Base-by-base conservation (phyloP, 2,329 filamentous ascomycete genomes). In the Pseudogymnoascus sp. region DNA sequence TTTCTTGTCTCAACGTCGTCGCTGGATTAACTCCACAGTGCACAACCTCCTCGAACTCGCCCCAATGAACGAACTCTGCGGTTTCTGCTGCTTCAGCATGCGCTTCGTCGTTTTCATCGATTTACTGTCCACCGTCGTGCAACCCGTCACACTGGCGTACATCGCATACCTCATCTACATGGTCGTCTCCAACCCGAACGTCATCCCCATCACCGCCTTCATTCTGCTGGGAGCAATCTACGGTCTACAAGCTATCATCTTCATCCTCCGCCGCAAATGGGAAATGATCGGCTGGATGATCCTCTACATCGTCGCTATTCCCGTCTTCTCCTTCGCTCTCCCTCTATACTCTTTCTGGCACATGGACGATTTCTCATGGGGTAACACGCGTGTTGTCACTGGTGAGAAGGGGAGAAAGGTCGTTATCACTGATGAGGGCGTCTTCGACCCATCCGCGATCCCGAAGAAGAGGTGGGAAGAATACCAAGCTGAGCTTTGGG, bases 321-420 rank as follows among this genome's bases (percentile, higher is more conserved):
- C 94, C 0, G 89, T 99, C 68, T 97, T 93, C 79, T 94, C 88
- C 3, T 90, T 99, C 69, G 73, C 95, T 65, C 83, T 99, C 10
- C 94, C 94, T 0, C 78, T 99, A 65, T 99, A 97, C 79, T 96
- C 93, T 0, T 99, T 99, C 87, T 99, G 94, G 94, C 96, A 97
- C 76, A 92, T 97, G 75, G 94, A 99, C 76, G 93, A 99, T 77
- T 99, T 99, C 81, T 87, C 87, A 1, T 99, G 94, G 94, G 94
- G 94, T 81, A 97, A 94, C 78, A 99, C 94, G 1, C 92, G 94
- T 83, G 86, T 99, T 66, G 94, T 99, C 67, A 89, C 97, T 67
- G 93, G 94, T 73, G 94, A 99, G 73, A 87, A 88, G 74, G 94
- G 94, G 66, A 88, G 91, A 73, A 93, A 97, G 80, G 79, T 97